phyloP scores from a whole-genome alignment of 139 green algal genomes.

The Desmodesmus armatus region DNA sequence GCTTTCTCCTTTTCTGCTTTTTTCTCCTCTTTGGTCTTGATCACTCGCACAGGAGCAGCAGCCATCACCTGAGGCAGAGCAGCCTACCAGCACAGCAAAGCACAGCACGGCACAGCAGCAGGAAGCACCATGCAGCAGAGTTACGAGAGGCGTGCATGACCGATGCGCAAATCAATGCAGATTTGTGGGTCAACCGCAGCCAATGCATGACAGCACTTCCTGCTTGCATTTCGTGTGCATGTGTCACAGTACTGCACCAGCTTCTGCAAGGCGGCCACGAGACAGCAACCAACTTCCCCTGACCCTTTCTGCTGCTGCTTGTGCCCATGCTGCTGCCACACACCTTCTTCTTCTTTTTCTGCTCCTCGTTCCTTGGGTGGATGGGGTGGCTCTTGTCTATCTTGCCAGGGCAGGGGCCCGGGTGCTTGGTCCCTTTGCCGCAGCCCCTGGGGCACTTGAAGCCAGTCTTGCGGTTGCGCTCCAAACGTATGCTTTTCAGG shows the following conservation, averaged over 20 bases:
- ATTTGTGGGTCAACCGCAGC: no score
- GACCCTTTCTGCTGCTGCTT: neutral
- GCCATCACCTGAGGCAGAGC: slow-evolving; percentile 30
- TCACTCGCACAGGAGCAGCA: slow-evolving; percentile 8
- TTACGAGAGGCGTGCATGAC: no score
- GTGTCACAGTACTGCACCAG: no score
- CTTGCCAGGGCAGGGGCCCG: slow-evolving; percentile 81
- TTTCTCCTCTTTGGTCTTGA: slow-evolving; percentile 38
- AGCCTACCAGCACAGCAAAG: slow-evolving; percentile 21
- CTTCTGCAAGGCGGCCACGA: no score
- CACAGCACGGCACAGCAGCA: neutral
- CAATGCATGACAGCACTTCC: no score
- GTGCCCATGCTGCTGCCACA: neutral
- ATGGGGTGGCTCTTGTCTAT: slow-evolving; percentile 89
- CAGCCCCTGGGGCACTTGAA: slow-evolving; percentile 91
- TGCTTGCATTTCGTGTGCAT: no score
- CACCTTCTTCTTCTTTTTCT: slow-evolving; percentile 75
- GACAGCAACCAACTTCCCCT: no score
- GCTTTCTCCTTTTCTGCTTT: slow-evolving; percentile 27
- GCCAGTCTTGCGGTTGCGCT: slow-evolving; percentile 92
- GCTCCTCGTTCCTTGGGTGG: slow-evolving; percentile 77
- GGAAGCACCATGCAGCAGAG: neutral
- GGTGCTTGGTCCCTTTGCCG: slow-evolving; percentile 75
- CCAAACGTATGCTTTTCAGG: slow-evolving; percentile 76
- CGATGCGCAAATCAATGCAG: no score